Evolutionary conservation across 2,329 filamentous ascomycete genomes (phyloP), one percentile per base, ranked within the genome.

Genomic region (Chalara sp.): DNA sequence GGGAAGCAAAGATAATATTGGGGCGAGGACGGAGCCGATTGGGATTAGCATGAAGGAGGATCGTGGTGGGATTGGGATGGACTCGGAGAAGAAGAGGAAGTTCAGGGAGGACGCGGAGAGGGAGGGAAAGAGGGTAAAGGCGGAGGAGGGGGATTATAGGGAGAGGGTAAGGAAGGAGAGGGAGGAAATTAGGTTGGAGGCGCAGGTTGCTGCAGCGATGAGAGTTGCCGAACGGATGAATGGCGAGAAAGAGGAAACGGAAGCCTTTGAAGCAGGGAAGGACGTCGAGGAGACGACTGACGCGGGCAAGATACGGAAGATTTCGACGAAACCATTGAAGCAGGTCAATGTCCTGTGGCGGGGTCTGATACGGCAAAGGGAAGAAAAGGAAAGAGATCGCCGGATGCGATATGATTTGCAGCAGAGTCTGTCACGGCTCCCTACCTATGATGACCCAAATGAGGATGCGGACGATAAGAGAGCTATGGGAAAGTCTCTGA

Each of bases 61-160:
- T 61, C 78, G 87, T 3, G 84, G 82, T 12, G 93, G 92, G 1
- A 89, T 97, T 57, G 92, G 93, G 0, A 70, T 92, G 60, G 89
- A 93, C 56, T 82, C 78, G 5, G 89, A 93, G 67, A 84, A 84
- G 70, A 96, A 95, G 73, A 77, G 89, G 57, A 91, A 86, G 63
- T 63, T 82, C 28, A 71, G 79, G 42, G 85, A 89, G 66, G 79
- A 80, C 49, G 78, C 77, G 5, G 80, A 78, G 56, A 71, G 64
- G 53, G 69, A 74, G 39, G 70, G 73, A 47, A 89, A 89, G 68
- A 77, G 73, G 64, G 69, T 75, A 11, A 83, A 80, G 65, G 76
- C 79, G 46, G 76, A 87, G 41, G 84, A 86, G 53, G 76, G 76
- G 1, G 87, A 87, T 63, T 95, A 88, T 63, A 74, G 87, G 7